These are phyloP conservation scores for Rhizopus delemar DNA, from an alignment of 371 early-diverging fungal genomes.

Conservation along the genomic window DNA sequence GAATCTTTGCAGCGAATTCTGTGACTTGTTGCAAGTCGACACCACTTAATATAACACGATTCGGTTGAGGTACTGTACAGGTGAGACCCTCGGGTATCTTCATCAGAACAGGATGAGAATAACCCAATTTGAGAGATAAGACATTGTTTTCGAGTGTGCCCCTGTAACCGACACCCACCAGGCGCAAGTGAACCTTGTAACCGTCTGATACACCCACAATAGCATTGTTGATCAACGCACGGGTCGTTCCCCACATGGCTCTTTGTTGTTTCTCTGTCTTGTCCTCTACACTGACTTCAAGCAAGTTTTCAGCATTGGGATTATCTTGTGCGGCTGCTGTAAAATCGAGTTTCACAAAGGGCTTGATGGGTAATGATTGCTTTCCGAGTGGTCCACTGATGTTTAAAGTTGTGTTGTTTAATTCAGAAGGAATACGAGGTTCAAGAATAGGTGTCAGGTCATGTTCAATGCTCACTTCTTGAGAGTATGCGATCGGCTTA, in stretches of 20 bases:
- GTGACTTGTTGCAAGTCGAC: constrained; percentile 77
- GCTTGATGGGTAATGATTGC: constrained; percentile 74
- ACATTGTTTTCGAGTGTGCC: constrained; percentile 74
- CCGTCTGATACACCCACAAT: constrained; percentile 93
- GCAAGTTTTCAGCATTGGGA: constrained; percentile 50
- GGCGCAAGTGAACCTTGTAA: constrained; percentile 75
- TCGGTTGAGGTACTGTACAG: constrained; percentile 82
- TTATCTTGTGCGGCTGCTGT: constrained; percentile 31
- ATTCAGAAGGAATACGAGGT: constrained; percentile 63
- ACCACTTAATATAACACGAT: constrained; percentile 81
- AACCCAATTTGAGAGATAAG: constrained; percentile 85
- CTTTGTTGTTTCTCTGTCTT: constrained; percentile 69
- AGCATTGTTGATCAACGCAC: constrained; percentile 83
- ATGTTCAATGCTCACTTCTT: constrained; percentile 66
- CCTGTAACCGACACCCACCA: constrained; percentile 95
- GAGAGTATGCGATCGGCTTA: constrained; percentile 64
- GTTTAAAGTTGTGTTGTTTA: constrained; percentile 65
- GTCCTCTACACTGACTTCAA: constrained; percentile 68
- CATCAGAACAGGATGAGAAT: constrained; percentile 81
- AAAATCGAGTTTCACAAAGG: constrained; percentile 71
- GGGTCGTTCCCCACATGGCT: constrained; percentile 96
- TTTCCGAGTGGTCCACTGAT: constrained; percentile 86
- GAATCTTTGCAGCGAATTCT: constrained; percentile 91
- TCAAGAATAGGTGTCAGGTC: constrained; percentile 56
- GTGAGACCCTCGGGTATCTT: constrained; percentile 80